Evolutionary conservation across 148 eudicot species (phyloP), one percentile per base, ranked within the genome.

Genomic region (Rhododendron williamsianum): DNA sequence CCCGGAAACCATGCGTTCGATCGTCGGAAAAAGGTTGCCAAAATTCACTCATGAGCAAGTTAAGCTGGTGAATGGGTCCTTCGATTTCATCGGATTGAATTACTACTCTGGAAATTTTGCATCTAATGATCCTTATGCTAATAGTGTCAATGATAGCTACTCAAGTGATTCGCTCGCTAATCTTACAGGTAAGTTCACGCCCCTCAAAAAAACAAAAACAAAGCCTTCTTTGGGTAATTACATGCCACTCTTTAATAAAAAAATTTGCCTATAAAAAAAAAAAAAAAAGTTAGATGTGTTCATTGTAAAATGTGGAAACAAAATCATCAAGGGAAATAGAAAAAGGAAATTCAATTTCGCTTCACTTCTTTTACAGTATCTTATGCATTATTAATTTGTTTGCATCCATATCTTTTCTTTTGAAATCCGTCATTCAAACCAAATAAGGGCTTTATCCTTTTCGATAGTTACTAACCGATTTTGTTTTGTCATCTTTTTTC

Each of bases 131-230:
- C 86, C 88, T 51, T 25, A 41, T 63, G n/a, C 76, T 4, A 89
- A 81, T 45, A 74, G 25, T 45, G 81, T 81, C 30, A 90, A 90
- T 51, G 72, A 88, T 27, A 90, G 89, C 87, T 88, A 87, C 84
- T 25, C 56, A 35, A 88, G 89, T 0, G 98, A 95, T 84, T 45
- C 91, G 45, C 87, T 15, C 46, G 88, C 85, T 30, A 85, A 41
- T 76, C 82, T 85, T 54, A 86, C 91, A 10, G 36, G 98, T 95
- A 89, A 84, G 89, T 79, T 27, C 16, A 25, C 74, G 4, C 30
- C 6, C 69, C 10, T 21, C 0, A 63, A 63, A 41, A 41, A 36
- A 2, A 41, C 43, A 41, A 41, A 41, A 41, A 41, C 43, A 41
- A 41, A 41, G 43, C 43, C 43, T 41, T 6, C 43, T 5, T 41